Evolutionary conservation across 1,139 yeast species (phyloP), one percentile per base, ranked within the genome.

Genomic region (Blastobotrys malaysiensis): DNA sequence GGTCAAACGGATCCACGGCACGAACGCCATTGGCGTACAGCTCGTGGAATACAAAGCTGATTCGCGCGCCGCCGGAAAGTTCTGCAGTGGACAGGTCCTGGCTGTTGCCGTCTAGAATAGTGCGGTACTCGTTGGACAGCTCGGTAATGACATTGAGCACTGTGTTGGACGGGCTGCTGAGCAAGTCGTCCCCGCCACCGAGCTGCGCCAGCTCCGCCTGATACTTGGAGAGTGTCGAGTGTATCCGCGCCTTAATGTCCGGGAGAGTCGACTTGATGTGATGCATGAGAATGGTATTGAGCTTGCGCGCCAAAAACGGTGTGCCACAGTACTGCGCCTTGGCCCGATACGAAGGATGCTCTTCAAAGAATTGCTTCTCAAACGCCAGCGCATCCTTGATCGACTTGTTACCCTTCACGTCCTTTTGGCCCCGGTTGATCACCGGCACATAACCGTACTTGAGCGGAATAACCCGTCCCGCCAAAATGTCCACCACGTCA

Each of bases 361-460:
- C 85, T 75, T 91, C 93, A 67, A 93, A 93, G 67, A 81, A 93
- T 43, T 74, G 71, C 59, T 79, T 79, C 73, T 93, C 99, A 68
- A 87, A 91, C 46, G 79, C 79, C 63, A 93, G 78, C 2, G 99
- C 99, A 50, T 85, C 86, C 70, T 93, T 82, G 65, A 93, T 93
- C 21, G 96, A 84, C 71, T 91, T 91, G 64, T 83, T 84, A 56
- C 73, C 71, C 72, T 90, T 96, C 64, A 93, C 93, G 73, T 95
- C 99, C 69, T 86, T 88, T 76, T 93, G 99, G 66, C 99, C 98
- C 73, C 99, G 84, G 73, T 93, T 93, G 65, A 93, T 91, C 52
- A 93, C 99, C 3, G 99, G 99, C 54, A 93, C 96, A 67, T 93
- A 93, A 55, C 99, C 99, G 59, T 89, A 88, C 72, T 98, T 31